phyloP scores from a whole-genome alignment of 2,329 filamentous ascomycete genomes.

The Teratosphaeria gauchensis region DNA sequence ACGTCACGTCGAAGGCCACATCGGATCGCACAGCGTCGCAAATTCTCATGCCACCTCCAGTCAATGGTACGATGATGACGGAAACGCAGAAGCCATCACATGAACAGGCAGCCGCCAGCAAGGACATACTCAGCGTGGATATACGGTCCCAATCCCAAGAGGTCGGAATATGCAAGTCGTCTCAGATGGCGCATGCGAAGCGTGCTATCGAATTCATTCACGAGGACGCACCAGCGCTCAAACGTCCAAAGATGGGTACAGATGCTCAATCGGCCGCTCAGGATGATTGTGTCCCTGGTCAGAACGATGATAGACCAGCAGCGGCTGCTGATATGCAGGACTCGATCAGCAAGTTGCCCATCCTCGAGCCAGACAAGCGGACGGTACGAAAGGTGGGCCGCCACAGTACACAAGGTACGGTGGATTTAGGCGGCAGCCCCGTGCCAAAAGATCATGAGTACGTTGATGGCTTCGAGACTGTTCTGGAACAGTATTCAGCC shows the following conservation, averaged over 20 bases:
- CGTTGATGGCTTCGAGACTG: conserved; percentile 10
- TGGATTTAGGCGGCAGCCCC: conserved; percentile 22
- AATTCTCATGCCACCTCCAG: conserved; percentile 16
- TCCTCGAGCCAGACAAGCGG: neutral
- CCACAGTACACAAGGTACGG: conserved; percentile 15
- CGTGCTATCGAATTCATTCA: neutral
- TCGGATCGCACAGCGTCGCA: conserved; percentile 12
- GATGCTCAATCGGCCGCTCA: neutral
- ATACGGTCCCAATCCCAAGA: neutral
- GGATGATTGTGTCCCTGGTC: too few species aligned
- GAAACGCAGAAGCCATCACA: neutral
- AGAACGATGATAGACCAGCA: neutral
- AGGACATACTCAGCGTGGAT: neutral
- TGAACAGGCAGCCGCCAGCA: neutral
- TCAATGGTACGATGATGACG: neutral
- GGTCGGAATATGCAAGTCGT: neutral
- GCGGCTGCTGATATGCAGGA: neutral
- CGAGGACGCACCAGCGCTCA: neutral
- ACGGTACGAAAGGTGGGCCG: conserved; percentile 3
- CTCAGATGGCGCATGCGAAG: neutral
- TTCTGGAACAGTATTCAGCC: conserved; percentile 18
- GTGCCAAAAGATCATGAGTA: conserved; percentile 18
- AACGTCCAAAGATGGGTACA: neutral
- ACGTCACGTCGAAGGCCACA: neutral
- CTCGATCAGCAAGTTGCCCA: neutral